Evolutionary conservation across 768 basidiomycete species (phyloP), one percentile per base, ranked within the genome.

Genomic region (Termitomyces sp.): DNA sequence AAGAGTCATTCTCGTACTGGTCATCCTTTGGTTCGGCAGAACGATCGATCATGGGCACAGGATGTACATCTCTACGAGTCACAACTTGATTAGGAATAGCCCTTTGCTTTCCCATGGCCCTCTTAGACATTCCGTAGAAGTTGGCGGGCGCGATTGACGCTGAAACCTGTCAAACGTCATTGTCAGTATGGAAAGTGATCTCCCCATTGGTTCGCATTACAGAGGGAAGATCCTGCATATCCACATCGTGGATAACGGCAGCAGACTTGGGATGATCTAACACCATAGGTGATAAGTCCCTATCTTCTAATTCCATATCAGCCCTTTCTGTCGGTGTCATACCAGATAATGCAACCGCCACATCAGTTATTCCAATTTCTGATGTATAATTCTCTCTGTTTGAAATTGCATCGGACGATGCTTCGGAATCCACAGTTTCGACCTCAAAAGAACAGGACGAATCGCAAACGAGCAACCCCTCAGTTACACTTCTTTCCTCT

Each of bases 391-490:
- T 41, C 2, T 45, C 26, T 22, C 31, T 29, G 2, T 18, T 50
- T 18, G 56, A 50, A 31, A 47, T 46, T 20, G 54, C 44, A 9
- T 31, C 53, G 20, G 56, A 60, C 36, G 37, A 13, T 3, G 54
- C 46, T 13, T 56, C 36, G 10, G 62, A 58, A 47, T 55, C 47
- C 37, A 53, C 34, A n/a, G 56, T 55, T 20, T 56, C 47, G 26
- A 60, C 29, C 28, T 57, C 63, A 41, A 68, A 57, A 15, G 66
- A 65, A 57, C 72, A 72, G 7, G 70, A 70, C 10, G 58, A 59
- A 16, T 70, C 64, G 41, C 72, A 69, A 24, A 66, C 26, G 56
- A 67, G 62, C 15, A 73, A 67, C 57, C 68, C 55, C 15, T 52
- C 46, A n/a, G 28, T 53, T 22, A 63, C 39, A 15, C 28, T 54